A percentile compares a stretch with the other conserved stretches of the same genome.
phyloP scores from a whole-genome alignment of 116 monocot genomes.

The Phalaenopsis hybrid region DNA sequence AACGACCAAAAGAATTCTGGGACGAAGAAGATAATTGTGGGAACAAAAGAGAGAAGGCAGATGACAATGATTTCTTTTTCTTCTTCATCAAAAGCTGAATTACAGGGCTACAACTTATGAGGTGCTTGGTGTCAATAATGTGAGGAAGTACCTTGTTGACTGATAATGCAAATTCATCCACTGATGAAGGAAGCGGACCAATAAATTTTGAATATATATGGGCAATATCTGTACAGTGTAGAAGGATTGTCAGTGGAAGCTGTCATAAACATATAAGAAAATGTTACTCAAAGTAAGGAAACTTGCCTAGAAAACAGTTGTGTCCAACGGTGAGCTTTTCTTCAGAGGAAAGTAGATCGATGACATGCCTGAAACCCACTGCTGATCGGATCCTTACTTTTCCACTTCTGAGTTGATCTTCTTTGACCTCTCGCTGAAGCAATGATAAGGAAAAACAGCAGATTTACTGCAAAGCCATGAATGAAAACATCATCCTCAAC shows the following conservation, averaged over 20 bases:
- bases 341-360: constrained; percentile 81
- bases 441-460: neutral
- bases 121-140: constrained; percentile 75
- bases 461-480: neutral
- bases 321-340: constrained; percentile 87
- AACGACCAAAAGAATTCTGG: constrained; percentile 17
- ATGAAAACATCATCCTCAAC: neutral
- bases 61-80: constrained; percentile 80
- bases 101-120: constrained; percentile 40
- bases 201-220: constrained; percentile 80
- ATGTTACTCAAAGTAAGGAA: constrained; percentile 4
- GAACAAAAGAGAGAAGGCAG: constrained; percentile 69
- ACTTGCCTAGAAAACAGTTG: constrained; percentile 79
- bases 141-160: constrained; percentile 60
- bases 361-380: constrained; percentile 84
- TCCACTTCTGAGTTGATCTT: constrained; percentile 31
- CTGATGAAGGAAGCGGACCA: constrained; percentile 70
- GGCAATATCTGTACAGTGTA: constrained; percentile 63
- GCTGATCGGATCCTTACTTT: constrained; percentile 52
- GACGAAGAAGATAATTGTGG: constrained; percentile 27
- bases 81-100: constrained; percentile 68
- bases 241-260: constrained; percentile 18
- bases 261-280: constrained; percentile 1
- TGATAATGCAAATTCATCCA: constrained; percentile 49
- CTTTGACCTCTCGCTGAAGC: constrained; percentile 56